A percentile compares a stretch with the other conserved stretches of the same genome.
Conservation (phyloP, 176 grass and related monocot genomes). For the Aegilops longissima region DNA sequence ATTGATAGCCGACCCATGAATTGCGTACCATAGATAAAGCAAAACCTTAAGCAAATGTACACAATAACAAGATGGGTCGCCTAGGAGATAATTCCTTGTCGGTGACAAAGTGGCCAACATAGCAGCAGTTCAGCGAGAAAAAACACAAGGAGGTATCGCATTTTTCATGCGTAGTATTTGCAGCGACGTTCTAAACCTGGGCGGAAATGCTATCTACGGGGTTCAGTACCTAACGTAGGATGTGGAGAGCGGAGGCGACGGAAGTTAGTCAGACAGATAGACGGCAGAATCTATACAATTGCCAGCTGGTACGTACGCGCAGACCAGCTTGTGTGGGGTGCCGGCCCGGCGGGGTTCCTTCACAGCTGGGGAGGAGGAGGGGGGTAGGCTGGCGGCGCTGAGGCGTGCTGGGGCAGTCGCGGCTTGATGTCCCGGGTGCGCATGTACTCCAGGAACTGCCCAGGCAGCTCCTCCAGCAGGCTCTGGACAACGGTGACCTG, state of each 20-base stretch:
- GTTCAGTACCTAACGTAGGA: background rate
- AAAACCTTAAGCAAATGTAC: background rate
- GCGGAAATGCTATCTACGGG: background rate
- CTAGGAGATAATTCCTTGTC: background rate
- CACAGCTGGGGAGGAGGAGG: conserved; percentile 16
- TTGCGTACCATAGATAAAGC: background rate
- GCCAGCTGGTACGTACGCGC: background rate
- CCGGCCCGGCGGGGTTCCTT: background rate
- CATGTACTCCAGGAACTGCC: conserved; percentile 85
- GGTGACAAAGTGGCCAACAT: background rate
- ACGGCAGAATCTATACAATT: conserved; percentile 27
- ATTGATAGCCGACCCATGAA: background rate
- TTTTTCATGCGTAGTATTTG: background rate
- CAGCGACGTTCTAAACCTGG: background rate
- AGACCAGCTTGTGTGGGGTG: background rate
- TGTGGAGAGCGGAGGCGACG: background rate
- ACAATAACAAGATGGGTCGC: no score
- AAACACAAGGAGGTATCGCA: background rate
- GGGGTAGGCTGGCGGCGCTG: conserved; percentile 7
- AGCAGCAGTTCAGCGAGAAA: background rate
- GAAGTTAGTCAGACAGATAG: background rate
- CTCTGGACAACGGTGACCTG: conserved; percentile 79
- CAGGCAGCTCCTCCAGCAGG: conserved; percentile 87
- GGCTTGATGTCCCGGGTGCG: conserved; percentile 72
- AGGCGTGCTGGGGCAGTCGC: background rate